Conservation (phyloP, 495 filamentous ascomycete species). For the Cryomyces minteri region DNA sequence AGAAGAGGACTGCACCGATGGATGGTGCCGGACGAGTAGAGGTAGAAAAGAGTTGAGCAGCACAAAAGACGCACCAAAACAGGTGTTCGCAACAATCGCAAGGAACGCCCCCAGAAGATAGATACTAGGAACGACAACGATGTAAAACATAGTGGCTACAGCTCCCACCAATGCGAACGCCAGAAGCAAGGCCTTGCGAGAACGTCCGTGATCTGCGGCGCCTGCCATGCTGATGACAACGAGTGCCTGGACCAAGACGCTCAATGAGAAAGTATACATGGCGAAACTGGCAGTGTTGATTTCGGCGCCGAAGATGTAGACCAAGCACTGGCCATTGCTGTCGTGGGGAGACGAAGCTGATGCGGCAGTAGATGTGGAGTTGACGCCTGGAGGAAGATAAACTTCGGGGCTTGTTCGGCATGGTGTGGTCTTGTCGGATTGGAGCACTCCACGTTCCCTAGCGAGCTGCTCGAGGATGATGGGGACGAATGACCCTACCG, state of each 20-base stretch:
- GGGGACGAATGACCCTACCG: slow-evolving; percentile 78
- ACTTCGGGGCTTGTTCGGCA: slow-evolving; percentile 37
- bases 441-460: slow-evolving; percentile 70
- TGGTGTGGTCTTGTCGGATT: slow-evolving; percentile 53
- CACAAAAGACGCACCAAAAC: slow-evolving; percentile 29
- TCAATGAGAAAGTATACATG: slow-evolving; percentile 93
- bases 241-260: slow-evolving; percentile 72
- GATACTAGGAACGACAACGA: slow-evolving; percentile 50
- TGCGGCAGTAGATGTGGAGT: slow-evolving; percentile 1
- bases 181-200: slow-evolving; percentile 73
- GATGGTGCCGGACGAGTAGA: slow-evolving; percentile 24
- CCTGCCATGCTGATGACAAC: slow-evolving; percentile 91
- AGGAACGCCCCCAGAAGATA: slow-evolving; percentile 69
- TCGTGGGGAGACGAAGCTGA: slow-evolving; percentile 2
- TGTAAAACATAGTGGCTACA: slow-evolving; percentile 71
- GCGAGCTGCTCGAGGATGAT: slow-evolving; percentile 89
- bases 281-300: slow-evolving; percentile 96
- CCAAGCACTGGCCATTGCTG: slow-evolving; percentile 53
- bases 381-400: slow-evolving; percentile 14
- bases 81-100: slow-evolving; percentile 80
- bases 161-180: slow-evolving; percentile 69
- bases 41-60: slow-evolving; percentile 28
- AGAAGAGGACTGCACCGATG: slow-evolving; percentile 25
- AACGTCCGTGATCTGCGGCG: slow-evolving; percentile 87
- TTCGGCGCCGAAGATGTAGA: slow-evolving; percentile 63